phyloP scores from a whole-genome alignment of 106 monocot species.

The Dioscorea dumetorum region DNA sequence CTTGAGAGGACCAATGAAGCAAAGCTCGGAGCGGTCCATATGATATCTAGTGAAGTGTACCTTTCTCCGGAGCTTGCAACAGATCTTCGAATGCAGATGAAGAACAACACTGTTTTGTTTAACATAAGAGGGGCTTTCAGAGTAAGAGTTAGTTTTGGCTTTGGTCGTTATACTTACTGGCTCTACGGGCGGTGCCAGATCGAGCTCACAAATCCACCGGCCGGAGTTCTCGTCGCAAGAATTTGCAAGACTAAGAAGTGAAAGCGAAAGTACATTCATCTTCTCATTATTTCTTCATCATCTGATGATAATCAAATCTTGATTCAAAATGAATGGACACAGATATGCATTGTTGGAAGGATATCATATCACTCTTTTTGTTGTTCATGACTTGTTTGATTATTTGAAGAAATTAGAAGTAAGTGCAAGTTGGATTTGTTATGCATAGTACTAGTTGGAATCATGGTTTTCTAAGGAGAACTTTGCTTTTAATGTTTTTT shows the following conservation, averaged over 20 bases:
- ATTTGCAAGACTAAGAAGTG: constrained; percentile 68
- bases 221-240: constrained; percentile 66
- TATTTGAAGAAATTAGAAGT: too few species aligned
- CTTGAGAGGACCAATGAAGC: constrained; percentile 35
- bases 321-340: too few species aligned
- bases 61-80: constrained; percentile 32
- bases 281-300: too few species aligned
- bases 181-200: constrained; percentile 57
- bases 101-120: constrained; percentile 42
- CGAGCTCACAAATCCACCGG: constrained; percentile 68
- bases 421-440: too few species aligned
- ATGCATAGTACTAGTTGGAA: too few species aligned
- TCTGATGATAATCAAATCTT: too few species aligned
- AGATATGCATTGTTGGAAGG: too few species aligned
- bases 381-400: too few species aligned
- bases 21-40: constrained; percentile 51
- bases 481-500: too few species aligned
- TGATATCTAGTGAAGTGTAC: constrained; percentile 80
- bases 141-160: constrained; percentile 48
- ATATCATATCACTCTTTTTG: too few species aligned
- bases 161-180: constrained; percentile 61
- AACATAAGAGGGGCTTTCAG: constrained; percentile 54
- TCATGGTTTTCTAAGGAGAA: too few species aligned
- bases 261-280: neutral
- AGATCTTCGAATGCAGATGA: constrained; percentile 49